Base-by-base conservation (phyloP, 805 yeast genomes). In the Zygotorulaspora florentina region DNA sequence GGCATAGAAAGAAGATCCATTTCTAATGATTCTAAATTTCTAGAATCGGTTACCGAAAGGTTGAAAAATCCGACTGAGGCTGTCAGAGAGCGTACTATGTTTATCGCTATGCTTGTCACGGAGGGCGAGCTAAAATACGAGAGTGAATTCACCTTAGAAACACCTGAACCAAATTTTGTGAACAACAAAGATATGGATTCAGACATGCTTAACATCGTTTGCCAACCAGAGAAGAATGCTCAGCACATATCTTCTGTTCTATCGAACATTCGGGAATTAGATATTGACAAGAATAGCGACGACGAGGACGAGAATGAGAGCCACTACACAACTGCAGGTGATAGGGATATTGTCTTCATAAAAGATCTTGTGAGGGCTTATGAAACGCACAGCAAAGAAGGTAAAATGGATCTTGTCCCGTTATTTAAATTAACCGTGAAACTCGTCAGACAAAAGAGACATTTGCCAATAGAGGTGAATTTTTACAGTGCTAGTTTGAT, bases 361-460 rank as follows among this genome's bases (percentile, higher is more conserved):
- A 82, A 85, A 52, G 96, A 88, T 50, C 66, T 90, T 16, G 56
- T 87, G 3, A 64, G 68, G 11, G 85, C 83, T 54, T 68, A 85
- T 13, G 67, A 68, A 9, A 69, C 72, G 0, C 75, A 75, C 25
- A 59, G 67, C 2, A 65, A 70, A 3, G 71, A 70, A 15, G 73
- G 73, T 37, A 63, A 70, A 2, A 48, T 54, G 0, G 57, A 60
- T 67, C 39, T 80, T 73, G 11, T 79, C 58, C 53, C 81, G 71
- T 52, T 61, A 18, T 42, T 66, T 4, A 53, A 56, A 33, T 42
- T 77, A 69, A 69, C 79, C 55, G 50, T 69, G 55, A 54, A 76
- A 10, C 70, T 91, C 35, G 74, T 90, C 1, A 65, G 85, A 30
- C 81, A 81, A 34, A 90, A 90, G 57, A 72, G 74, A 10, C 56